Evolutionary conservation across 2,329 filamentous ascomycete species (phyloP), one percentile per base, ranked within the genome.

Genomic region (Claviceps sp.): DNA sequence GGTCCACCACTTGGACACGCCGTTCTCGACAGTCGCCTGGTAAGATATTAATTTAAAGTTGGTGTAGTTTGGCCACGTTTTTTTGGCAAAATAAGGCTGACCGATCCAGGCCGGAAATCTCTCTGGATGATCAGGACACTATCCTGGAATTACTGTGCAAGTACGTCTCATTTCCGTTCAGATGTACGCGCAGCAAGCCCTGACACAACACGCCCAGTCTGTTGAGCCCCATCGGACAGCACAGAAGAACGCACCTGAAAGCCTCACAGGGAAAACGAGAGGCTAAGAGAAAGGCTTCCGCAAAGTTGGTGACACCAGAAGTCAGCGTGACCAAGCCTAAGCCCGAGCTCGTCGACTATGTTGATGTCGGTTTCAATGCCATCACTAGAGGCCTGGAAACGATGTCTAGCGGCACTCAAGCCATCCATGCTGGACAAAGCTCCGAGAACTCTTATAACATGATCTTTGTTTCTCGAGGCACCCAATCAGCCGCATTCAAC

Each of bases 71-170:
- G 6, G 16, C 4, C n/a, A 30, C 17, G 16, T 19, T 19, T 34
- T 34, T 6, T 17, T 17, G 22, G 22, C 7, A 16, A 10, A 13
- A 38, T 6, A 34, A 26, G 37, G 26, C 49, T 54, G 13, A 54
- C 42, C 8, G 7, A 14, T 6, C 2, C 5, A 88, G 84, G 82
- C 84, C 84, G 7, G 65, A 73, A 43, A 73, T 85, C 44, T 70
- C 72, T 2, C 61, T 68, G 17, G 69, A 78, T 48, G 73, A 85
- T 50, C 81, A 86, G 64, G 75, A 82, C 50, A 72, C 74, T 4
- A 82, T 87, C 40, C 62, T 87, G 10, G 81, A 86, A 56, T 70
- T 88, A 48, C 70, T 87, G 5, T 85, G 78, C 76, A 76, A 72
- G 84, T 86, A 73, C 54, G 65, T 58, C 44, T 48, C 70, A n/a